Conservation (phyloP, 2,329 filamentous ascomycete species). For the Daldinia eschscholtzii region DNA sequence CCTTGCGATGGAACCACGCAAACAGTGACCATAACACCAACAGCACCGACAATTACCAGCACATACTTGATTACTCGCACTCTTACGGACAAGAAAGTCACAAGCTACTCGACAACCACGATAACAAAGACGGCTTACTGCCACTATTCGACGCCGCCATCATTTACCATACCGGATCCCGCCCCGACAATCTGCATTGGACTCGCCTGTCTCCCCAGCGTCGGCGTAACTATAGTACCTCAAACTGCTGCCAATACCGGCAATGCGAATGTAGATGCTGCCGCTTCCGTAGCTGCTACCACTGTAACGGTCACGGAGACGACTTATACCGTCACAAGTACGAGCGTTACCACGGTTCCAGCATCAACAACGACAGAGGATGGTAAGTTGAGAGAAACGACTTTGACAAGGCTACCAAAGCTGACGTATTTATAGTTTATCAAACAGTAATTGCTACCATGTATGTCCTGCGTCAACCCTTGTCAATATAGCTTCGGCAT, state of each 20-base stretch:
- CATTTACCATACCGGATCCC: constrained; percentile 39
- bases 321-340: constrained; percentile 47
- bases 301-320: constrained; percentile 57
- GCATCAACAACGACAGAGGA: constrained; percentile 53
- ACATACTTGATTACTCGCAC: constrained; percentile 53
- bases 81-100: constrained; percentile 52
- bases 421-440: constrained; percentile 46
- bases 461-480: constrained; percentile 39
- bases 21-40: constrained; percentile 54
- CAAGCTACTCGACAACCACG: constrained; percentile 52
- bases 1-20: constrained; percentile 52
- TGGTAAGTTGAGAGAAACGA: constrained; percentile 44
- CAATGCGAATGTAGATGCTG: constrained; percentile 39
- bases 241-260: constrained; percentile 35
- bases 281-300: constrained; percentile 48
- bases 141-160: constrained; percentile 52
- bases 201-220: constrained; percentile 24
- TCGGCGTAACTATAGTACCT: not conserved
- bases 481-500: not conserved
- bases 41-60: constrained; percentile 50
- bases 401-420: not conserved
- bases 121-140: constrained; percentile 52
- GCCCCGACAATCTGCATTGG: constrained; percentile 36
- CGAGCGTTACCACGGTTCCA: constrained; percentile 51
- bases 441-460: constrained; percentile 52